A percentile compares a stretch with the other conserved stretches of the same genome.
Conservation (phyloP, 441 rosid species). For the Croton laevigatus region DNA sequence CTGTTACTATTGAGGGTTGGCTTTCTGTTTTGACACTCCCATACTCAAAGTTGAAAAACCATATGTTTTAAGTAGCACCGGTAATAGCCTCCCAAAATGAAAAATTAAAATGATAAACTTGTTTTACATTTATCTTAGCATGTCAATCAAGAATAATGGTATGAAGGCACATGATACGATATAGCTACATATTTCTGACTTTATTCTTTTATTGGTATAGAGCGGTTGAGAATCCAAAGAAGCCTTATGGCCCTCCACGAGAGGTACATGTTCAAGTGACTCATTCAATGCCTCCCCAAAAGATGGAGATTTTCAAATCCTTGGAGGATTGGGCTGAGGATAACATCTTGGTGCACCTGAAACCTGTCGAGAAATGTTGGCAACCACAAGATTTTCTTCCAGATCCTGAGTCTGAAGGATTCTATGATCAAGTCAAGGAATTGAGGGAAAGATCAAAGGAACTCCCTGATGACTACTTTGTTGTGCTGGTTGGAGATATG, state of each 20-base stretch:
- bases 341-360: conserved; percentile 62
- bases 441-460: conserved; percentile 68
- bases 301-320: conserved; percentile 80
- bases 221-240: conserved; percentile 59
- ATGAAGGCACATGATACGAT: background rate
- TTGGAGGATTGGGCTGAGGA: conserved; percentile 77
- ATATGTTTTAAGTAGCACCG: no score
- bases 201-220: conserved; percentile 32
- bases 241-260: conserved; percentile 53
- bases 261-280: conserved; percentile 66
- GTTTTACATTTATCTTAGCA: background rate
- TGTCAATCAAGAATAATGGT: background rate
- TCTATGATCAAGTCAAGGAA: conserved; percentile 73
- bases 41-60: background rate
- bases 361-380: conserved; percentile 87
- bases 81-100: no score
- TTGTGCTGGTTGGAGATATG: conserved; percentile 89
- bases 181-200: background rate
- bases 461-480: conserved; percentile 83
- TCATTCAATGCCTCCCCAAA: conserved; percentile 75
- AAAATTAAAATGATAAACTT: no score
- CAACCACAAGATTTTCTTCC: conserved; percentile 92
- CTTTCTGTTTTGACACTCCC: background rate
- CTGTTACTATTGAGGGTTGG: background rate
- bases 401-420: conserved; percentile 69